Conservation (phyloP, 1,139 yeast genomes). For the Debaryomyces subglobosus region DNA sequence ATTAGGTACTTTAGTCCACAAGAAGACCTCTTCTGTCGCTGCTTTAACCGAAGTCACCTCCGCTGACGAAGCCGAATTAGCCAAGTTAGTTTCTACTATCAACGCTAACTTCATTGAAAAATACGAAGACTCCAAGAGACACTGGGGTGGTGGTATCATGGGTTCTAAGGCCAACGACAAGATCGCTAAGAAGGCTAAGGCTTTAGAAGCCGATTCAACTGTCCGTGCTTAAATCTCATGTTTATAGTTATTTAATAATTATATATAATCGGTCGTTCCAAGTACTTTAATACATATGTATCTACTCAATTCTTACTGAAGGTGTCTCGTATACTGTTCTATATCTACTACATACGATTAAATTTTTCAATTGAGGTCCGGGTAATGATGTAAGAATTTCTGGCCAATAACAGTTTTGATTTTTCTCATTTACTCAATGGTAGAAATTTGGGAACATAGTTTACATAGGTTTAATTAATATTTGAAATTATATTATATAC, state of each 20-base stretch:
- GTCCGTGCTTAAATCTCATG: slow-evolving; percentile 7
- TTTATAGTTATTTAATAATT: slow-evolving; percentile 8
- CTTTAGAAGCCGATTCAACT: slow-evolving; percentile 24
- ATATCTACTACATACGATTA: background rate
- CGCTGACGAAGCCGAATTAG: slow-evolving; percentile 86
- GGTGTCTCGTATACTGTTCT: background rate
- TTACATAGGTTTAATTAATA: background rate
- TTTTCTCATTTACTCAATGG: slow-evolving; percentile 11
- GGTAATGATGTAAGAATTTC: slow-evolving; percentile 12
- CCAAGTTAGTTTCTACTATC: slow-evolving; percentile 82
- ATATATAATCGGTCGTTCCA: slow-evolving; percentile 10
- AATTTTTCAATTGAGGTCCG: slow-evolving; percentile 9
- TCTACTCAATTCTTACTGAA: background rate
- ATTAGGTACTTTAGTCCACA: slow-evolving; percentile 89
- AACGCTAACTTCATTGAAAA: slow-evolving; percentile 84
- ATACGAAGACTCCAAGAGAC: slow-evolving; percentile 88
- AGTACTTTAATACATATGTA: slow-evolving; percentile 6
- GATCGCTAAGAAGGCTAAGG: slow-evolving; percentile 44
- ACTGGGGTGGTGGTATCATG: slow-evolving; percentile 97
- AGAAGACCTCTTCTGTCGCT: slow-evolving; percentile 91
- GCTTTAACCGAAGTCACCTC: slow-evolving; percentile 88
- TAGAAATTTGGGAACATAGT: slow-evolving; percentile 3
- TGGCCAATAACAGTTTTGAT: slow-evolving; percentile 16
- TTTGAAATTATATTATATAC: slow-evolving; percentile 2
- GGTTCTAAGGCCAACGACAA: slow-evolving; percentile 84